Conservation (phyloP, 2,329 filamentous ascomycete species). For the Calonectria crousiana region DNA sequence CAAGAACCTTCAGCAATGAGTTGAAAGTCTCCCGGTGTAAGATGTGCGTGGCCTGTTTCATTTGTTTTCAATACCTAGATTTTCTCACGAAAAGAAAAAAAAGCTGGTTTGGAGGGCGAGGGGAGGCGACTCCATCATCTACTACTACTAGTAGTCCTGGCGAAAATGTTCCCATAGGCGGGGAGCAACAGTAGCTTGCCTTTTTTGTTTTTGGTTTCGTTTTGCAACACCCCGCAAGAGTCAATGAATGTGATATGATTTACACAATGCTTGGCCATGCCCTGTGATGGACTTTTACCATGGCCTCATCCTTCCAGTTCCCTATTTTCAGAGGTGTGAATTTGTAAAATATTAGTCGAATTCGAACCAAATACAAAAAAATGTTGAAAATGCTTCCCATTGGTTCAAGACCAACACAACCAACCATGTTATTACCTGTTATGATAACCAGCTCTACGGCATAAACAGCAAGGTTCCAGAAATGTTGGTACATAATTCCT, state of each 20-base stretch:
- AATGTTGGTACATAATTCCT: slow-evolving; percentile 40
- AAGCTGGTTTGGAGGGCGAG: slow-evolving; percentile 26
- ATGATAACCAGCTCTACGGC: slow-evolving; percentile 26
- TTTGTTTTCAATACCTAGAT: slow-evolving; percentile 31
- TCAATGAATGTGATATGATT: slow-evolving; percentile 16
- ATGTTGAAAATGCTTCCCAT: neutral
- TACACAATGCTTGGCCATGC: neutral
- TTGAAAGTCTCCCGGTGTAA: neutral
- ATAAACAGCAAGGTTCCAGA: slow-evolving; percentile 26
- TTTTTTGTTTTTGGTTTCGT: slow-evolving; percentile 27
- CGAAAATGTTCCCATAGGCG: slow-evolving; percentile 28
- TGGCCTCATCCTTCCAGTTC: neutral
- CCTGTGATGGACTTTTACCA: neutral
- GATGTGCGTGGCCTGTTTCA: neutral
- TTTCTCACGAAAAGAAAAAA: slow-evolving; percentile 22
- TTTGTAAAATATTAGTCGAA: slow-evolving; percentile 1
- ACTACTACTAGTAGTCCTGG: slow-evolving; percentile 23
- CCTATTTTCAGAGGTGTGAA: neutral
- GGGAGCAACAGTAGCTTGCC: slow-evolving; percentile 36
- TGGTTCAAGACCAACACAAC: slow-evolving; percentile 14
- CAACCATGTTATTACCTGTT: slow-evolving; percentile 12
- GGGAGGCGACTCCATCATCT: slow-evolving; percentile 45
- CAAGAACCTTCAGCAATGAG: slow-evolving; percentile 60
- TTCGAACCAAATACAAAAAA: neutral
- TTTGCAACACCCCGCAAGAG: slow-evolving; percentile 27